Evolutionary conservation across 2,329 filamentous ascomycete genomes (phyloP).

Genomic region (Xylaria sp.): DNA sequence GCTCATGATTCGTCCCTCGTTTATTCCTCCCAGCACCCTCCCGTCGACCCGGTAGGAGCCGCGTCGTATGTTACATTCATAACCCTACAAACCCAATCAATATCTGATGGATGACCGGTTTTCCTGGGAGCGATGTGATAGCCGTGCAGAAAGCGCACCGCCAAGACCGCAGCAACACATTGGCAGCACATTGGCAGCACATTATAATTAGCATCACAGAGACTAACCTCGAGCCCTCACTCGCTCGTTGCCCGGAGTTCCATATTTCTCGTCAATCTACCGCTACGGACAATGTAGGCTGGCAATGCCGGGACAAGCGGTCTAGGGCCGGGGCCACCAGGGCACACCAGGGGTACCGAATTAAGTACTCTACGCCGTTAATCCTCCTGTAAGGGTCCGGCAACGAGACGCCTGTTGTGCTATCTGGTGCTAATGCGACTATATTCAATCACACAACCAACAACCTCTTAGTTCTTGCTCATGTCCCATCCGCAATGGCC

Average conservation of each 20-base stretch:
- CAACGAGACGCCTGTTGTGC: conserved; percentile 10
- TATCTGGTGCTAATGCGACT: neutral
- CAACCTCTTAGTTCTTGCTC: neutral
- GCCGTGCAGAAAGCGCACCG: conserved; percentile 29
- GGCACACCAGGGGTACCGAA: conserved; percentile 8
- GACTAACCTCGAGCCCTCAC: neutral
- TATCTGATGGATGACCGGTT: neutral
- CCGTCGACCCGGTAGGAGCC: conserved; percentile 28
- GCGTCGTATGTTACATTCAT: conserved; percentile 23
- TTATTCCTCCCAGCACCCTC: neutral
- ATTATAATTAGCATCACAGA: conserved; percentile 8
- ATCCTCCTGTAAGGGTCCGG: conserved; percentile 22
- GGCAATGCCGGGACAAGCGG: conserved; percentile 13
- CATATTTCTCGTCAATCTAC: conserved; percentile 9
- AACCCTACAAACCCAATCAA: conserved; percentile 3
- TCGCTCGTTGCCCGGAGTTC: conserved; percentile 1
- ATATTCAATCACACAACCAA: conserved; percentile 10
- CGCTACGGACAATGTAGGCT: conserved; percentile 8
- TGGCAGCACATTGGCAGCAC: too few species aligned
- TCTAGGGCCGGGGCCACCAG: conserved; percentile 6
- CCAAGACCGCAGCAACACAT: conserved; percentile 18
- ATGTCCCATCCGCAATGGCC: conserved; percentile 6
- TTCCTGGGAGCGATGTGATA: conserved; percentile 20
- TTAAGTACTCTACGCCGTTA: conserved; percentile 1
- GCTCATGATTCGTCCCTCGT: conserved; percentile 15